A percentile compares a stretch with the other conserved stretches of the same genome.
Evolutionary conservation across 2,329 filamentous ascomycete species (phyloP).

Genomic region (Emydomyces testavorans): DNA sequence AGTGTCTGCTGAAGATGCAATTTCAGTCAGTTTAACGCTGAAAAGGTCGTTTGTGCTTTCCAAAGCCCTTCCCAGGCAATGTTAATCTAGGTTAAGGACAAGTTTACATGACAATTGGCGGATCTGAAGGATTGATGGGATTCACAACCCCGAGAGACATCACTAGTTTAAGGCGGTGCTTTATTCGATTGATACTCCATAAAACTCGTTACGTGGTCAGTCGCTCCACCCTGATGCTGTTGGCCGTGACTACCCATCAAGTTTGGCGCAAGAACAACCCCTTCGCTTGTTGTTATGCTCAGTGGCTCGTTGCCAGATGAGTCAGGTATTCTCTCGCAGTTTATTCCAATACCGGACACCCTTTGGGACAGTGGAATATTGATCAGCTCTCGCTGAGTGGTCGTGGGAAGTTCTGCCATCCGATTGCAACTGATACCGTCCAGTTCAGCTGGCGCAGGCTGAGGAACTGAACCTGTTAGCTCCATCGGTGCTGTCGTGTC

Average conservation of each 20-base stretch:
- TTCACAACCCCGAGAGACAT: neutral
- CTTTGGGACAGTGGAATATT: neutral
- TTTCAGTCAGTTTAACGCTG: too few relatives aligned
- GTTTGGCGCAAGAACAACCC: slow-evolving; percentile 7
- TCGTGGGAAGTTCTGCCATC: neutral
- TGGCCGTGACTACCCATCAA: neutral
- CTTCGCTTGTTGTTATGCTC: slow-evolving; percentile 4
- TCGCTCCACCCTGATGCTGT: neutral
- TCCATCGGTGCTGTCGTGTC: neutral
- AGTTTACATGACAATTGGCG: too few relatives aligned
- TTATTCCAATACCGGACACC: too few relatives aligned
- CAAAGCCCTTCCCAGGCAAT: too few relatives aligned
- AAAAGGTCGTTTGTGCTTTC: too few relatives aligned
- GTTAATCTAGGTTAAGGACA: too few relatives aligned
- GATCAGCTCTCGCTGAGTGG: neutral
- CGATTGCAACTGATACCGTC: neutral
- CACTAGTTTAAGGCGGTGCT: neutral
- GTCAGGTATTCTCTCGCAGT: neutral
- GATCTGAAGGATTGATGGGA: too few relatives aligned
- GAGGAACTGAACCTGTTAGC: neutral
- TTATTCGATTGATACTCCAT: slow-evolving; percentile 12
- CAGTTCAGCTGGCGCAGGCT: slow-evolving; percentile 4
- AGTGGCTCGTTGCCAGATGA: neutral
- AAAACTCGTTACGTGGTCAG: slow-evolving; percentile 11
- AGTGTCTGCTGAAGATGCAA: too few relatives aligned